These are phyloP conservation scores for Teunomyces stri DNA, from an alignment of 805 yeast genomes.

Conservation along the genomic window DNA sequence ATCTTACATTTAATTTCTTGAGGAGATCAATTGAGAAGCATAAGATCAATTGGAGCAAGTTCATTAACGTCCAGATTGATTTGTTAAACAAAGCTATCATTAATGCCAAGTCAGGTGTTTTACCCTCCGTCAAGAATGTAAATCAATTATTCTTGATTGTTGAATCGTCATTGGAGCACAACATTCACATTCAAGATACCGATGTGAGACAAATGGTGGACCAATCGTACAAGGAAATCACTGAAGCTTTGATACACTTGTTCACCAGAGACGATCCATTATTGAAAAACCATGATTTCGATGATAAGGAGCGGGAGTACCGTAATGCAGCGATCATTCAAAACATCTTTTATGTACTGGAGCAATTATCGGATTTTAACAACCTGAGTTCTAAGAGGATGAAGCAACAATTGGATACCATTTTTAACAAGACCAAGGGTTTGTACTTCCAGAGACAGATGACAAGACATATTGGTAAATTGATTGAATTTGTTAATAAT, in stretches of 20 bases:
- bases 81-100: conserved; percentile 32
- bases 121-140: conserved; percentile 33
- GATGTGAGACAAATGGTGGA: conserved; percentile 23
- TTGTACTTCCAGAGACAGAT: conserved; percentile 34
- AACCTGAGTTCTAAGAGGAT: conserved; percentile 23
- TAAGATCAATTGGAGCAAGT: conserved; percentile 55
- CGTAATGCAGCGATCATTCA: conserved; percentile 41
- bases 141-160: conserved; percentile 30
- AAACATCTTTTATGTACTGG: conserved; percentile 34
- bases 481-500: conserved; percentile 63
- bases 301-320: conserved; percentile 41
- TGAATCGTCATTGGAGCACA: conserved; percentile 31
- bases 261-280: conserved; percentile 43
- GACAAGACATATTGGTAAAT: conserved; percentile 59
- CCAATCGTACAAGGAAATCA: conserved; percentile 30
- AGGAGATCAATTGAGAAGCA: conserved; percentile 52
- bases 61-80: conserved; percentile 53
- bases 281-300: conserved; percentile 41
- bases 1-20: conserved; percentile 46
- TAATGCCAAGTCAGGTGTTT: conserved; percentile 35
- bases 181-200: conserved; percentile 16
- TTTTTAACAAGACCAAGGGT: conserved; percentile 27
- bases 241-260: conserved; percentile 32
- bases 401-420: conserved; percentile 21
- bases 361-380: conserved; percentile 28